Evolutionary conservation across 2,329 filamentous ascomycete genomes (phyloP), one percentile per base, ranked within the genome.

Genomic region (Erysiphe pulchra): DNA sequence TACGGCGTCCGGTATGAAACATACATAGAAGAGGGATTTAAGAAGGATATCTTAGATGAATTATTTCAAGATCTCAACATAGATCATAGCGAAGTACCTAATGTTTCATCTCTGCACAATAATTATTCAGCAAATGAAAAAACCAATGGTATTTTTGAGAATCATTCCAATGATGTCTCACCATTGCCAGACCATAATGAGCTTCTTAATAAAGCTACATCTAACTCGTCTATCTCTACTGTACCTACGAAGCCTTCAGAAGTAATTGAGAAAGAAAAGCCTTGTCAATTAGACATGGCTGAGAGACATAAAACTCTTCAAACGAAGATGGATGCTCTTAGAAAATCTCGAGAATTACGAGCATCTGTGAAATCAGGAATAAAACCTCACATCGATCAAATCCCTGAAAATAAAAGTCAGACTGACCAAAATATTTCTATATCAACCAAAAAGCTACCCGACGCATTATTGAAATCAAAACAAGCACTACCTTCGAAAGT

Each of bases 291-390:
- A 56, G 84, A 83, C 8, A 73, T 77, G 55, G 73, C 72, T 16
- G 71, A 84, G 51, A 92, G 81, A 49, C 81, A 82, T 47, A 70
- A 68, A 48, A 62, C 85, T 31, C 67, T 86, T 42, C 75, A 82
- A 51, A 73, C 83, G 56, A 84, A 83, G 52, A 77, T 92, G 56
- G 81, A 84, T 48, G 78, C 78, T 18, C 62, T 90, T 18, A 74
- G 75, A 52, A 76, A 73, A 53, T 63, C 68, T 33, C 64, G 70
- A 31, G 65, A 69, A 54, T 62, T 60, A 45, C 53, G 65, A 13
- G 59, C 62, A 18, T 52, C 57, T 45, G 52, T 64, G 57, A 53
- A 59, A 43, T 48, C 61, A 56, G 48, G 46, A 39, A 41, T 46
- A 24, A 48, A 42, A 37, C 49, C 14, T 31, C 46, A 4, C 13